A percentile compares a stretch with the other conserved stretches of the same genome.
phyloP scores from a whole-genome alignment of 2,329 filamentous ascomycete species.

The Fusarium praegraminearum region DNA sequence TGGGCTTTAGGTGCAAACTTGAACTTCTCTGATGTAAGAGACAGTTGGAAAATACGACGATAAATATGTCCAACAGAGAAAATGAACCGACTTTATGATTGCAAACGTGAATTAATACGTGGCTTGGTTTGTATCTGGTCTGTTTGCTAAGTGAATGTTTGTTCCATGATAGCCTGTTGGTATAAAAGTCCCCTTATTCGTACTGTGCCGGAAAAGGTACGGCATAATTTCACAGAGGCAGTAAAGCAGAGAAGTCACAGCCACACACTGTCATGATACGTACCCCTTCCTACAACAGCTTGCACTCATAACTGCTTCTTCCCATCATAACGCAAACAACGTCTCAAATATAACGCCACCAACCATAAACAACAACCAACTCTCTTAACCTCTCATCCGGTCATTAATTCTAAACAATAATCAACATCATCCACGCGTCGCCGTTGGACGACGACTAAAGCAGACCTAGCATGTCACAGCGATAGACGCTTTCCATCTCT shows the following conservation, averaged over 20 bases:
- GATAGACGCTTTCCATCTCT: constrained; percentile 39
- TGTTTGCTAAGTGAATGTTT: constrained; percentile 28
- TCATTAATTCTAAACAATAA: background rate
- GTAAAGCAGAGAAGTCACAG: background rate
- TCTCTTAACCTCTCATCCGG: background rate
- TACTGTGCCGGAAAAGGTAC: constrained; percentile 40
- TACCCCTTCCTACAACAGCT: constrained; percentile 20
- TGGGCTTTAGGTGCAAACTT: constrained; percentile 6
- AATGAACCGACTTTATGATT: background rate
- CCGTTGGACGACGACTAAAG: constrained; percentile 14
- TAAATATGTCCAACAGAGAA: background rate
- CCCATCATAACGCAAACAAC: constrained; percentile 12
- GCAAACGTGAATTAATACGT: constrained; percentile 2
- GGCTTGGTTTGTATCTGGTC: constrained; percentile 3
- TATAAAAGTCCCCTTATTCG: constrained; percentile 28
- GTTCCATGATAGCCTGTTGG: constrained; percentile 11
- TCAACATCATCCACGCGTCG: constrained; percentile 8
- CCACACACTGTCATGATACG: constrained; percentile 32
- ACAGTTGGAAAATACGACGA: background rate
- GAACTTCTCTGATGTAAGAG: background rate
- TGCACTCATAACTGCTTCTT: background rate
- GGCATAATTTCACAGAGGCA: background rate
- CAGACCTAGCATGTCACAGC: constrained; percentile 42
- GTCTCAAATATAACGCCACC: constrained; percentile 10
- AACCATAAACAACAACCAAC: background rate